Evolutionary conservation across 129 eudicot species (phyloP).

Genomic region (Lactuca sativa): DNA sequence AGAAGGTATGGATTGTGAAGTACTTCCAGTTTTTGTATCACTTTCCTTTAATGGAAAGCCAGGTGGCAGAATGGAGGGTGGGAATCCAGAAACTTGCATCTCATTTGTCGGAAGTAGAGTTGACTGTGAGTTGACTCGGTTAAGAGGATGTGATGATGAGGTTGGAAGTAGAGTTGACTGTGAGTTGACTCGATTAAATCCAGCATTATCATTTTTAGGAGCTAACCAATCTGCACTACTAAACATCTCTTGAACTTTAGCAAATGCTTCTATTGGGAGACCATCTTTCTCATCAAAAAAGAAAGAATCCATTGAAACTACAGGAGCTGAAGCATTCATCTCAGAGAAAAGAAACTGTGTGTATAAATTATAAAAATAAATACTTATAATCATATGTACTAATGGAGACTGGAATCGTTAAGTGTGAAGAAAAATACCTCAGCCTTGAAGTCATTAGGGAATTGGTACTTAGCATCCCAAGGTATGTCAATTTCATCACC

Average conservation of each 20-base stretch:
- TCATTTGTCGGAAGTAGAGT: neutral
- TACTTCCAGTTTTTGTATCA: slow-evolving; percentile 10
- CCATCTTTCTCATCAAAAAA: slow-evolving; percentile 52
- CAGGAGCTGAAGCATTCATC: slow-evolving; percentile 58
- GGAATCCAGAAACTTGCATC: slow-evolving; percentile 12
- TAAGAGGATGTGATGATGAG: neutral
- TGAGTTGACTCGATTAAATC: slow-evolving; percentile 9
- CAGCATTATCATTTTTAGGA: slow-evolving; percentile 44
- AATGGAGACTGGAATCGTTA: neutral
- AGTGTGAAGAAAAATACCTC: slow-evolving; percentile 53
- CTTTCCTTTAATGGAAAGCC: slow-evolving; percentile 16
- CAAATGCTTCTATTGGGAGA: slow-evolving; percentile 78
- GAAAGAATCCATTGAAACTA: slow-evolving; percentile 36
- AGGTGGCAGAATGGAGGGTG: slow-evolving; percentile 26
- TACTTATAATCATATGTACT: neutral
- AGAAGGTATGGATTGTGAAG: slow-evolving; percentile 24
- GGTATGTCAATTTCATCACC: slow-evolving; percentile 69
- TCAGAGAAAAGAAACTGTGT: slow-evolving; percentile 79
- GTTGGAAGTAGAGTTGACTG: slow-evolving; percentile 3
- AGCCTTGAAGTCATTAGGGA: slow-evolving; percentile 60
- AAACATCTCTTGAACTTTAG: slow-evolving; percentile 58
- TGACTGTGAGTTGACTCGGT: neutral
- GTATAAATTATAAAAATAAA: slow-evolving; percentile 22
- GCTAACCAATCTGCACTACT: slow-evolving; percentile 57
- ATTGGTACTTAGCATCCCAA: slow-evolving; percentile 65